Evolutionary conservation across 225 moss, liverwort and hornwort genomes (phyloP).

Genomic region (Lunularia cruciata): DNA sequence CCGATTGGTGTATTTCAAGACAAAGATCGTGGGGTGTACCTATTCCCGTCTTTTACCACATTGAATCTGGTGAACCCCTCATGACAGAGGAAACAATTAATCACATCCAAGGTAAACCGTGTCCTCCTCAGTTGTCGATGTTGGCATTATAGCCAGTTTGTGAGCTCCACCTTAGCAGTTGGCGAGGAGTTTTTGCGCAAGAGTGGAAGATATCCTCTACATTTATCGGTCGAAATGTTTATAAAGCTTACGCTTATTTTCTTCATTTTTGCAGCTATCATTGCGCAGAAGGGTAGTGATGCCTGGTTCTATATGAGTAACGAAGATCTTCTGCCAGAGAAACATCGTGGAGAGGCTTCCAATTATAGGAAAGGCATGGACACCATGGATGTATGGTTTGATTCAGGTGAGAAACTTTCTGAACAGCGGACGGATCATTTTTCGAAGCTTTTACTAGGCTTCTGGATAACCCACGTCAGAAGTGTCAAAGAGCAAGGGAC

Average conservation of each 20-base stretch:
- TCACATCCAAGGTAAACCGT: constrained; percentile 70
- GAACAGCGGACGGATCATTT: neutral
- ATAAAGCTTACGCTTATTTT: neutral
- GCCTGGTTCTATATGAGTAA: constrained; percentile 97
- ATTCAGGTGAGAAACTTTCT: constrained; percentile 60
- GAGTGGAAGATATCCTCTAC: too few relatives aligned
- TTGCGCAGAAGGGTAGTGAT: constrained; percentile 88
- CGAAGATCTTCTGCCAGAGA: constrained; percentile 80
- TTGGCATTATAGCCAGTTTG: neutral
- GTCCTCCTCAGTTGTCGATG: neutral
- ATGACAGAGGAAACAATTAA: constrained; percentile 80
- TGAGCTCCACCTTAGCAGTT: too few relatives aligned
- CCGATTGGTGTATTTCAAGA: constrained; percentile 98
- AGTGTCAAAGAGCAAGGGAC: too few relatives aligned
- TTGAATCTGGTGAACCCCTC: constrained; percentile 75
- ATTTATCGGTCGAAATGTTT: too few relatives aligned
- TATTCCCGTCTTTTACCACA: constrained; percentile 88
- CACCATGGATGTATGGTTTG: constrained; percentile 99
- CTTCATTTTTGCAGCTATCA: constrained; percentile 44
- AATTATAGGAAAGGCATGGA: constrained; percentile 83
- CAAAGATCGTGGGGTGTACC: constrained; percentile 99
- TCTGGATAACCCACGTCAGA: too few relatives aligned
- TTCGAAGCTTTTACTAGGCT: neutral
- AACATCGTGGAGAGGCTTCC: constrained; percentile 55
- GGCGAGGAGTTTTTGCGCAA: too few relatives aligned